Percentiles rank a stretch among this genome's conserved stretches.
Evolutionary conservation across 1,284 basidiomycete species (phyloP).

Genomic region (Irpex sp.): DNA sequence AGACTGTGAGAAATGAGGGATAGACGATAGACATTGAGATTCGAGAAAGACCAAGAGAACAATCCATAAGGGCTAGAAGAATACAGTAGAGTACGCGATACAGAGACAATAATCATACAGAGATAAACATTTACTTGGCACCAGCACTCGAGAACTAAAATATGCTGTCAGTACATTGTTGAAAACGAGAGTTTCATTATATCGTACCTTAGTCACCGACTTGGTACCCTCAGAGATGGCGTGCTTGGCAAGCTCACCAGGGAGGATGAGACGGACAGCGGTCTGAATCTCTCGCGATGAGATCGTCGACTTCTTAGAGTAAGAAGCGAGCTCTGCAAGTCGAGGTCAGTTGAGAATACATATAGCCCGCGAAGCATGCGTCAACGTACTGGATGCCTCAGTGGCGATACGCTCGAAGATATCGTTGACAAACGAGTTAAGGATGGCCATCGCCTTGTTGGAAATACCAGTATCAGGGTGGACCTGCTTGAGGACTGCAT

Average conservation of each 20-base stretch:
- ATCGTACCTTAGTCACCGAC: conserved; percentile 34
- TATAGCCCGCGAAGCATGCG: not conserved
- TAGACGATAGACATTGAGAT: not conserved
- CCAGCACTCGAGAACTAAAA: conserved; percentile 63
- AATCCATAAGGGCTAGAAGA: conserved; percentile 8
- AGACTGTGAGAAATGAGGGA: not conserved
- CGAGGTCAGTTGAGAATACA: not conserved
- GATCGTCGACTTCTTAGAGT: conserved; percentile 94
- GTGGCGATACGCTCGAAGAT: conserved; percentile 73
- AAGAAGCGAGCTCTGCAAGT: conserved; percentile 76
- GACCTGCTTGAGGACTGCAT: conserved; percentile 69
- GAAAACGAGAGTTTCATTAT: not conserved
- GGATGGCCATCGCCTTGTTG: conserved; percentile 76
- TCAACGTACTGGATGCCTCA: conserved; percentile 59
- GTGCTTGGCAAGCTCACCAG: conserved; percentile 82
- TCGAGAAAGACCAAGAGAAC: not conserved
- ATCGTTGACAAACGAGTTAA: conserved; percentile 70
- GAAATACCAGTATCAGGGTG: conserved; percentile 78
- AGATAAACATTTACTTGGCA: conserved; percentile 39
- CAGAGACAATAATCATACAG: conserved; percentile 10
- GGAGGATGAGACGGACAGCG: conserved; percentile 86
- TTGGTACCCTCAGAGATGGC: conserved; percentile 78
- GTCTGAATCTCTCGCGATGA: conserved; percentile 94
- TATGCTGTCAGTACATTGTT: not conserved
- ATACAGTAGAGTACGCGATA: conserved; percentile 17